Evolutionary conservation across 2,329 filamentous ascomycete species (phyloP), one percentile per base, ranked within the genome.

Genomic region (Epicoccum sorghinum): DNA sequence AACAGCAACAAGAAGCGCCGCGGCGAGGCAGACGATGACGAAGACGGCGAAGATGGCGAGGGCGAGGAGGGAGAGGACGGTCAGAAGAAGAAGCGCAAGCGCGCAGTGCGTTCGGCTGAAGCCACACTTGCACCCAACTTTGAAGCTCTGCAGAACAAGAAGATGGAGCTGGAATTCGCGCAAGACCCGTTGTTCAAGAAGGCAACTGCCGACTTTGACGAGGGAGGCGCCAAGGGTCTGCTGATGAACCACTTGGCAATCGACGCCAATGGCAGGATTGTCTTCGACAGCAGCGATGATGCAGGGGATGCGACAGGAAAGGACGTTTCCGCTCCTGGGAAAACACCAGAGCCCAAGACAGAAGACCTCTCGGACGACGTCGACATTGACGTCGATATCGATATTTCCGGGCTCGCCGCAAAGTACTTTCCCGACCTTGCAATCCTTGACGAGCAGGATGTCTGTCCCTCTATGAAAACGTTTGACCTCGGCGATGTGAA

Each of bases 181-280:
- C 93, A 99, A 4, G 95, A 99, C 70, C 95, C 95, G 2, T 78
- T 99, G n/a, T 99, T 99, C 83, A 99, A 99, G 72, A 99, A 99
- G 71, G 93, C 93, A 0, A 96, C 93, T 5, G 95, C 95, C 38
- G 95, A 99, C 78, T 99, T 99, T 62, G 95, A 99, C 71, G 95
- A 99, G 78, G 95, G 95, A 18, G 95, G 95, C 52, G 95, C 95
- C 52, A 99, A 98, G 76, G 95, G 95, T 18, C 81, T 99, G 37
- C 82, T 99, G 18, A 83, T 99, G 29, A 99, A 99, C 70, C 93
- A 99, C 75, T 82, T 99, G n/a, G 91, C 93, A 70, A 97, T 99
- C 61, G 95, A 99, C 74, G 85, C 86, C 2, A 86, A 91, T 60
- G 95, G 95, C 37, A 86, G 93, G 32, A 99, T 99, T 58, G 93